Percentiles rank a stretch among this genome's conserved stretches.
Evolutionary conservation across 345 rosid genomes (phyloP).

Genomic region (Eucalyptus tenuipes): DNA sequence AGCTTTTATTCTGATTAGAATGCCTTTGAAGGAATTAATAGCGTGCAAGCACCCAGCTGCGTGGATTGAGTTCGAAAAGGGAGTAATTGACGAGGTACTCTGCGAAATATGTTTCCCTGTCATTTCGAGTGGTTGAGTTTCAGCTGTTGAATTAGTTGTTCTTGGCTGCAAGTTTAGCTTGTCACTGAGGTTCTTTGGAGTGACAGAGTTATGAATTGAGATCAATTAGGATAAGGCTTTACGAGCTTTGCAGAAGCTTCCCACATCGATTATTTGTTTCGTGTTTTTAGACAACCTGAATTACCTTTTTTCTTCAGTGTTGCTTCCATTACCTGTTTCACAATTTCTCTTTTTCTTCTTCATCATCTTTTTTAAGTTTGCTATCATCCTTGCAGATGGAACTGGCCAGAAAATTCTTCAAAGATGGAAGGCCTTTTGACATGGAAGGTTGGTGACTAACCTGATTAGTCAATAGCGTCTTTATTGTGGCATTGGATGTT

Average conservation of each 20-base stretch:
- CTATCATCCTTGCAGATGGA: constrained; percentile 38
- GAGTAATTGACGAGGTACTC: constrained; percentile 63
- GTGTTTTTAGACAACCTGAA: background rate
- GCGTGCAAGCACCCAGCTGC: constrained; percentile 78
- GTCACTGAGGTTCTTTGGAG: background rate
- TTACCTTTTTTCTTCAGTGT: background rate
- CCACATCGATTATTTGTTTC: background rate
- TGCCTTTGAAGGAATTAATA: constrained; percentile 66
- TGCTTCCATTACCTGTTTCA: background rate
- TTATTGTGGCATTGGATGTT: background rate
- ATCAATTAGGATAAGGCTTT: background rate
- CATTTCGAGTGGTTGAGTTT: background rate
- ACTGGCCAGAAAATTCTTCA: constrained; percentile 66
- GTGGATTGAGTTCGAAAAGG: constrained; percentile 90
- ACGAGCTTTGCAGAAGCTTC: background rate
- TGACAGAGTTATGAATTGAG: background rate
- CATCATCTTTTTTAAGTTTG: background rate
- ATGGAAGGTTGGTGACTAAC: constrained; percentile 49
- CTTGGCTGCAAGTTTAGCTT: background rate
- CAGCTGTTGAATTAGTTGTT: background rate
- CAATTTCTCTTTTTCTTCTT: background rate
- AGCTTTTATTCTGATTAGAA: constrained; percentile 31
- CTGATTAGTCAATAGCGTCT: background rate
- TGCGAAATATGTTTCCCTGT: background rate
- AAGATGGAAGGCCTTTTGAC: constrained; percentile 75